Conservation (phyloP, 2,329 filamentous ascomycete genomes). For the Epichloe uncinata region DNA sequence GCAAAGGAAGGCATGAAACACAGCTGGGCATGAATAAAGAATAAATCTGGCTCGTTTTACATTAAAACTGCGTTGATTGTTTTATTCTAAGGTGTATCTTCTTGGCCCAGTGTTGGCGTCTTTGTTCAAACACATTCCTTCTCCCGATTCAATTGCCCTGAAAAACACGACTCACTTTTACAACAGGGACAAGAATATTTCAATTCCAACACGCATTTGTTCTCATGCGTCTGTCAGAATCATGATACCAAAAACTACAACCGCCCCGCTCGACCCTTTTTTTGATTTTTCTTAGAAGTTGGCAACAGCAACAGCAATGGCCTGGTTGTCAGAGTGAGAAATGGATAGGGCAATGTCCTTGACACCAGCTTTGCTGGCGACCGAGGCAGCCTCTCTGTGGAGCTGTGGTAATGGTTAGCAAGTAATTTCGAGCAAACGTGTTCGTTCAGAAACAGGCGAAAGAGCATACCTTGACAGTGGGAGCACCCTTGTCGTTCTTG, state of each 20-base stretch:
- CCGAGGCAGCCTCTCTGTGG: constrained; percentile 68
- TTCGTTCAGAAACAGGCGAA: background rate
- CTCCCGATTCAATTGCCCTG: background rate
- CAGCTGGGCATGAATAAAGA: background rate
- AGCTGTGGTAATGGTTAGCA: constrained; percentile 47
- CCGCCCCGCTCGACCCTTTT: constrained; percentile 4
- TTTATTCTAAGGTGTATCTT: constrained; percentile 2
- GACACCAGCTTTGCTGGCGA: constrained; percentile 75
- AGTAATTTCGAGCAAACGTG: too few species aligned
- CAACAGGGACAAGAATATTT: background rate
- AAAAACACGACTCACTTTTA: background rate
- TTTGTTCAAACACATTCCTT: too few species aligned
- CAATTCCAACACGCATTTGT: background rate
- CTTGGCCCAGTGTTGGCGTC: background rate
- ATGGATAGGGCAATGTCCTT: constrained; percentile 88
- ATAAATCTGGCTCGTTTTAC: background rate
- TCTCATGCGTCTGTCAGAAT: background rate
- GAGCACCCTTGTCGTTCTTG: constrained; percentile 68
- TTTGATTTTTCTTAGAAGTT: constrained; percentile 49
- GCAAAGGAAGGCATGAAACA: background rate
- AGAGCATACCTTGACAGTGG: constrained; percentile 64
- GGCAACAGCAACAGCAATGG: constrained; percentile 84
- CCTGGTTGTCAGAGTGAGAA: constrained; percentile 87
- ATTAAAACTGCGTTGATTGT: constrained; percentile 3
- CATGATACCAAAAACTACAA: constrained; percentile 7